Conservation (phyloP, 2,329 filamentous ascomycete genomes). For the Dactylellina leptospora region DNA sequence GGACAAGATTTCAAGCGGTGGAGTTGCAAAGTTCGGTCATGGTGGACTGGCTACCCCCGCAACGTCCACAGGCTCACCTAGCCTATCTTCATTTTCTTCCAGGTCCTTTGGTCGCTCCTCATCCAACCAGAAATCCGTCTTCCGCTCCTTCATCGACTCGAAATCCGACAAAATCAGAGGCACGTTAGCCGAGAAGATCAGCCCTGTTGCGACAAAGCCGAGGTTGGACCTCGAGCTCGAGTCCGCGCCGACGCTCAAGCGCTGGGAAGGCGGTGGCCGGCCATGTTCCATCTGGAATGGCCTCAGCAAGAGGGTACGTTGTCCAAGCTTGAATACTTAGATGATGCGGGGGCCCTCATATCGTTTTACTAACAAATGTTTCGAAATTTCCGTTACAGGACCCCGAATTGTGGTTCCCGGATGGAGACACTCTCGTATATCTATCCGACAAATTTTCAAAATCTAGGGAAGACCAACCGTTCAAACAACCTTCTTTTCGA, state of each 20-base stretch:
- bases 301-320: conserved; percentile 32
- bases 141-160: conserved; percentile 56
- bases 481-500: conserved; percentile 66
- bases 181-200: conserved; percentile 52
- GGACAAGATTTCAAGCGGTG: conserved; percentile 56
- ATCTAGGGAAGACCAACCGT: conserved; percentile 58
- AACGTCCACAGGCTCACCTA: conserved; percentile 54
- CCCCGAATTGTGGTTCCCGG: conserved; percentile 70
- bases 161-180: conserved; percentile 56
- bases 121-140: conserved; percentile 53
- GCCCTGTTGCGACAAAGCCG: conserved; percentile 46
- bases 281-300: conserved; percentile 55
- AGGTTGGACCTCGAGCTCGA: conserved; percentile 45
- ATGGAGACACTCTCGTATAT: conserved; percentile 70
- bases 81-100: conserved; percentile 50
- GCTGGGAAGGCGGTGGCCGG: conserved; percentile 56
- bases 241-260: conserved; percentile 51
- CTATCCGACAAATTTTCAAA: conserved; percentile 62
- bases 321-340: background rate
- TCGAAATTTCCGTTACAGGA: conserved; percentile 61
- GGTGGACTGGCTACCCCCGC: conserved; percentile 56
- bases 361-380: conserved; percentile 8
- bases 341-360: background rate
- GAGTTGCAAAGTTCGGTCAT: conserved; percentile 54
- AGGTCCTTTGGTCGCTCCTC: conserved; percentile 50